Evolutionary conservation across 495 filamentous ascomycete genomes (phyloP), one percentile per base, ranked within the genome.

Genomic region (Aspergillus ostianus): DNA sequence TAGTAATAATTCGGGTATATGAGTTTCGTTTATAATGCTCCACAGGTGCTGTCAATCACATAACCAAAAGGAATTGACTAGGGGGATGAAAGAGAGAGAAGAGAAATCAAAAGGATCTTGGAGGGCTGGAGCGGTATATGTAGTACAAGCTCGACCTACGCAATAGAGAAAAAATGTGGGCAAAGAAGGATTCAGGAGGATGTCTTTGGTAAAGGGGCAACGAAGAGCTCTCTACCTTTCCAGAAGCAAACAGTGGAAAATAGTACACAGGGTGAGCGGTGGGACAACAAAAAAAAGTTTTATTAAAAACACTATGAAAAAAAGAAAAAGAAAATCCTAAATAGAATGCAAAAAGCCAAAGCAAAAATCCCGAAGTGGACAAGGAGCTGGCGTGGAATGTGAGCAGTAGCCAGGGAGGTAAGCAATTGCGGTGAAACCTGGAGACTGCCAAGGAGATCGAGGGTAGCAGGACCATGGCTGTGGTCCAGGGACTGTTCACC

Each of bases 371-470:
- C 12, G 9, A 47, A 48, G 6, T 29, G 47, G 18, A 26, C 26
- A 32, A 45, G 36, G 36, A 41, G 36, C 36, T 15, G 36, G 8
- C 36, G 36, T 12, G 61, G 59, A 69, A 64, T 67, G 67, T 54
- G 20, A 57, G 44, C 15, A 50, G 51, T 17, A 9, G 23, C 30
- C 41, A 36, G 51, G 62, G 44, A 44, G 57, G 23, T 19, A 21
- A 8, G 47, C 59, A 68, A 55, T 67, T 67, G 64, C 67, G 65
- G 67, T 68, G 67, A 67, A 61, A 61, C 32, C 18, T 20, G 36
- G 55, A 49, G 30, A 56, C 36, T 30, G 63, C 29, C 29, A 32
- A 32, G 29, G 29, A 32, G 29, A 26, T 26, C 23, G 23, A 26
- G 23, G 4, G 4, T 26, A 26, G 23, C 23, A 26, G 23, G 23